Base-by-base conservation (phyloP, 129 eudicot genomes). In the Logfia minima region DNA sequence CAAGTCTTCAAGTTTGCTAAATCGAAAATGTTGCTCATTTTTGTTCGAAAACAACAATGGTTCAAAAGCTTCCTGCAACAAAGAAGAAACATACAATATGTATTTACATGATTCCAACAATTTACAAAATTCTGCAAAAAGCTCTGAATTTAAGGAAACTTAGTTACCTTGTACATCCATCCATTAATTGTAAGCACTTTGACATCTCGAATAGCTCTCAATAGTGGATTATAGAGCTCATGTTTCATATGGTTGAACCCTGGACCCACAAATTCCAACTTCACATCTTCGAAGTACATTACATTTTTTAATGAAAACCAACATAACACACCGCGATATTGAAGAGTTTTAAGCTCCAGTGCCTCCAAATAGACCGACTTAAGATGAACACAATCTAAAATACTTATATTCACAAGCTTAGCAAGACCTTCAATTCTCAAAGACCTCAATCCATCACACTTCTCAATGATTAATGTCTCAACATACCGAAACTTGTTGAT, bases 401-500 rank as follows among this genome's bases (percentile, higher is more conserved):
- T 52, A 24, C 51, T 66, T 76, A 76, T 66, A 31, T 16, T 31
- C 53, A 16, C 23, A 22, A 76, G 56, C 74, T 76, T 76, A 52
- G 73, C 73, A 51, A 66, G 55, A 16, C 66, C 80, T 52, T 66
- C 66, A 48, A 79, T 31, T 19, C 43, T 79, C 72, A 79, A 62
- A 62, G 72, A 71, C 77, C 77, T 64, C 39, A 79, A 52, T 79
- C 82, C 82, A 71, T 51, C 56, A 62, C 71, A 79, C 62, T 45
- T 79, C 6, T 79, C 82, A 72, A 79, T 71, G 66, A 79, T 70
- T 68, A 79, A 79, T 29, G 16, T 62, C 77, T 79, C 77, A 21
- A 79, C 82, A 31, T 71, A 71, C 65, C 72, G 77, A 79, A 79
- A 62, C 64, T 79, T 79, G 14, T 48, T 79, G 70, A 79, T 48